phyloP scores from a whole-genome alignment of 2,329 filamentous ascomycete genomes.

The Rhytidhysteron rufulum region DNA sequence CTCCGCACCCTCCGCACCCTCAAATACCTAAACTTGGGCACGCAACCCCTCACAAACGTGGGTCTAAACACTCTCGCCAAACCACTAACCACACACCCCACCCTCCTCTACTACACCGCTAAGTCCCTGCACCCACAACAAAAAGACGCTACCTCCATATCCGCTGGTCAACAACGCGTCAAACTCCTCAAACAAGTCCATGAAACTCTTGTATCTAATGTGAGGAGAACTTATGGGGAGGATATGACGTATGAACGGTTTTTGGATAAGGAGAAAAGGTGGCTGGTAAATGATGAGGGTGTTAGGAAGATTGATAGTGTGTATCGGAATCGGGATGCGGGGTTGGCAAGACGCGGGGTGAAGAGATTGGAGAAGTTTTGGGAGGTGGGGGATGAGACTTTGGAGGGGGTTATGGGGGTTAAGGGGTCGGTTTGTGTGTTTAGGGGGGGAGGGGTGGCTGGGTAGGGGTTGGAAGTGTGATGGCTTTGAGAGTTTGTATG shows the following conservation, averaged over 20 bases:
- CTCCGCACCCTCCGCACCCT: slow-evolving; percentile 31
- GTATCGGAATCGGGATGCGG: slow-evolving; percentile 36
- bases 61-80: slow-evolving; percentile 23
- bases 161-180: slow-evolving; percentile 17
- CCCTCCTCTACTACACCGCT: slow-evolving; percentile 38
- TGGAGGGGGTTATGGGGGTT: neutral
- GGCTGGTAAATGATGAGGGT: too few species aligned
- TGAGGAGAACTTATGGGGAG: slow-evolving; percentile 12
- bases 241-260: slow-evolving; percentile 20
- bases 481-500: neutral
- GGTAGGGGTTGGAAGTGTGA: neutral
- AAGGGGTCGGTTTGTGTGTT: neutral
- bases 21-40: slow-evolving; percentile 42
- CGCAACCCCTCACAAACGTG: slow-evolving; percentile 22
- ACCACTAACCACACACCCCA: slow-evolving; percentile 25
- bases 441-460: neutral
- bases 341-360: slow-evolving; percentile 22
- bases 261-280: too few species aligned
- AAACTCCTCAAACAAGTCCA: slow-evolving; percentile 11
- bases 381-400: slow-evolving; percentile 3
- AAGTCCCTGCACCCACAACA: slow-evolving; percentile 33
- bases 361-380: slow-evolving; percentile 26
- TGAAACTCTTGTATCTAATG: slow-evolving; percentile 10
- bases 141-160: slow-evolving; percentile 10
- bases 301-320: slow-evolving; percentile 29